A percentile compares a stretch with the other conserved stretches of the same genome.
Evolutionary conservation across 139 green algal species (phyloP).

Genomic region (Tetradesmus lagerheimii): DNA sequence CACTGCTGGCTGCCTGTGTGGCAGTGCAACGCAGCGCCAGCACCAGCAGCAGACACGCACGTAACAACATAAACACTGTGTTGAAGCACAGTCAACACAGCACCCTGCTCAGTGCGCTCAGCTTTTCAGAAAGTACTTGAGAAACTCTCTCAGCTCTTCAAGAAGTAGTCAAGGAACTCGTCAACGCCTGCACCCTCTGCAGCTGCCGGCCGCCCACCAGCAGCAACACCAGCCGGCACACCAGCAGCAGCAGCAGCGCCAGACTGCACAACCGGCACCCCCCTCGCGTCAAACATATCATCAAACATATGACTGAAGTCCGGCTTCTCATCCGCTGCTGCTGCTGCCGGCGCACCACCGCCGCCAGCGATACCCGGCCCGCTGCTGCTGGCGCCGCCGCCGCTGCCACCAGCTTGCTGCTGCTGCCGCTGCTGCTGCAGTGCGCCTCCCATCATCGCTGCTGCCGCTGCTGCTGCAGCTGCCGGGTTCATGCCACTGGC

Average conservation of each 20-base stretch:
- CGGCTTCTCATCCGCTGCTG: not conserved
- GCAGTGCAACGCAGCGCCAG: too few relatives aligned
- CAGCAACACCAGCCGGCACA: not conserved
- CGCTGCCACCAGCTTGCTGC: not conserved
- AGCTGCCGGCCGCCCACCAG: not conserved
- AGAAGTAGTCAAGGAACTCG: constrained; percentile 45
- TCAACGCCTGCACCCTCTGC: constrained; percentile 6
- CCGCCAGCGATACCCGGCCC: not conserved
- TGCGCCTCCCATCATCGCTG: not conserved
- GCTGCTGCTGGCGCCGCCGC: constrained; percentile 15
- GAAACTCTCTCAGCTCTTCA: constrained; percentile 45
- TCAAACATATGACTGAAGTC: constrained; percentile 49
- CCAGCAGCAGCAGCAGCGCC: not conserved
- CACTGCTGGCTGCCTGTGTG: too few relatives aligned
- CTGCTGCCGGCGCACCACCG: constrained; percentile 12
- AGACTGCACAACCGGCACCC: not conserved
- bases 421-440: not conserved
- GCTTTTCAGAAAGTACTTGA: constrained; percentile 48
- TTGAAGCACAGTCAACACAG: not conserved
- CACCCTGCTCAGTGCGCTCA: not conserved
- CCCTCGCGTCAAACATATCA: constrained; percentile 20
- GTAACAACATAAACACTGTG: not conserved
- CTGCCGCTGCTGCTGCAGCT: constrained; percentile 1
- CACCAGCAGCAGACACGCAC: too few relatives aligned
- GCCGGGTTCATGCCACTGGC: not conserved